Evolutionary conservation across 345 rosid genomes (phyloP).

Genomic region (Gossypium bickii): DNA sequence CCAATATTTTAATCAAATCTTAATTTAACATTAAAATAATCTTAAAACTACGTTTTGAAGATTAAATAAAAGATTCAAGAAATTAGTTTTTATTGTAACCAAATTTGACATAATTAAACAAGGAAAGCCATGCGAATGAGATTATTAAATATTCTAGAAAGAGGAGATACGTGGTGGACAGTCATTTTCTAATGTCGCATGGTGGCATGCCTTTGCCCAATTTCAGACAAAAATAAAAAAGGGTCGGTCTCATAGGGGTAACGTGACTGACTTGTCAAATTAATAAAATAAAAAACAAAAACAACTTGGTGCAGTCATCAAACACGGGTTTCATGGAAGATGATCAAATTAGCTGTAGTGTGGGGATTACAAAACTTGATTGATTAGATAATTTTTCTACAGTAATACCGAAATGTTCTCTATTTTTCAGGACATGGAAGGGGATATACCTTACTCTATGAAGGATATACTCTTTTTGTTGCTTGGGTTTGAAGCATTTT

Average conservation of each 20-base stretch:
- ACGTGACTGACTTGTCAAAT: not conserved
- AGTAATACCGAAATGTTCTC: no score
- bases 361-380: not conserved
- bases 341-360: not conserved
- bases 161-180: not conserved
- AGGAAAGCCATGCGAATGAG: no score
- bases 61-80: no score
- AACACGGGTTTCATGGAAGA: conserved; percentile 3
- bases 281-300: not conserved
- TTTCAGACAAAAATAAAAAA: not conserved
- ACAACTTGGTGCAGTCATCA: not conserved
- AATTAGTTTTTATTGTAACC: no score
- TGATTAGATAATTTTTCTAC: no score
- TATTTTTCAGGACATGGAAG: no score
- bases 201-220: not conserved
- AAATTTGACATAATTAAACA: no score
- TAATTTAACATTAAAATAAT: no score
- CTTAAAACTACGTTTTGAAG: not conserved
- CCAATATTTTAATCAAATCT: no score
- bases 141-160: not conserved
- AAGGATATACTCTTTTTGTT: no score
- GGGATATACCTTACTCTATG: no score
- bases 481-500: no score
- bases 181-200: not conserved
- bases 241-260: not conserved